phyloP scores from a whole-genome alignment of 495 filamentous ascomycete genomes.

The Tuber magnatum region DNA sequence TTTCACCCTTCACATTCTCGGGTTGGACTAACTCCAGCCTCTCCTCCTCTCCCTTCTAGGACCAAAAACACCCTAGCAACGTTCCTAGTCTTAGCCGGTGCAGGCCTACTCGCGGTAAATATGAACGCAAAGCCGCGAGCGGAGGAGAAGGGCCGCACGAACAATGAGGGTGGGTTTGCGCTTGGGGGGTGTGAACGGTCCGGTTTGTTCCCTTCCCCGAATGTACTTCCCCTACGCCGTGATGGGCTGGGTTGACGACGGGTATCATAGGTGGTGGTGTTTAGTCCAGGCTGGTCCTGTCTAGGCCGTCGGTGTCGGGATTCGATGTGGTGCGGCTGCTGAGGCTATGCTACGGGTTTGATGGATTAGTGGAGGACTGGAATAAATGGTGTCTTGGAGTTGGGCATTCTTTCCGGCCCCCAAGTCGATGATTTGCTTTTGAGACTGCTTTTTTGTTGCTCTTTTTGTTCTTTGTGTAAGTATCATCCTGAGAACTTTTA shows the following conservation, averaged over 20 bases:
- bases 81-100: neutral
- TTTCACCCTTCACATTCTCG: neutral
- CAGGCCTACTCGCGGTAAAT: neutral
- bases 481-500: neutral
- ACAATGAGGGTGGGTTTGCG: neutral
- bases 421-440: neutral
- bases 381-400: neutral
- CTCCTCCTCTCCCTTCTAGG: neutral
- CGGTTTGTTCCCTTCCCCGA: neutral
- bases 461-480: neutral
- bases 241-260: neutral
- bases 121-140: neutral
- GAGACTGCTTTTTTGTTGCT: neutral
- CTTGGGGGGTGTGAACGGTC: constrained; percentile 1
- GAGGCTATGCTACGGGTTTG: neutral
- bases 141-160: neutral
- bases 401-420: neutral
- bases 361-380: neutral
- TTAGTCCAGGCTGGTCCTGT: neutral
- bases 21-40: neutral
- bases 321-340: neutral
- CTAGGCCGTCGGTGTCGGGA: neutral
- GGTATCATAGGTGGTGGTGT: neutral
- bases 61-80: neutral
- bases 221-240: neutral